These are phyloP conservation scores for Schizothecium vesticola DNA, from an alignment of 495 filamentous ascomycete genomes.

Conservation along the genomic window DNA sequence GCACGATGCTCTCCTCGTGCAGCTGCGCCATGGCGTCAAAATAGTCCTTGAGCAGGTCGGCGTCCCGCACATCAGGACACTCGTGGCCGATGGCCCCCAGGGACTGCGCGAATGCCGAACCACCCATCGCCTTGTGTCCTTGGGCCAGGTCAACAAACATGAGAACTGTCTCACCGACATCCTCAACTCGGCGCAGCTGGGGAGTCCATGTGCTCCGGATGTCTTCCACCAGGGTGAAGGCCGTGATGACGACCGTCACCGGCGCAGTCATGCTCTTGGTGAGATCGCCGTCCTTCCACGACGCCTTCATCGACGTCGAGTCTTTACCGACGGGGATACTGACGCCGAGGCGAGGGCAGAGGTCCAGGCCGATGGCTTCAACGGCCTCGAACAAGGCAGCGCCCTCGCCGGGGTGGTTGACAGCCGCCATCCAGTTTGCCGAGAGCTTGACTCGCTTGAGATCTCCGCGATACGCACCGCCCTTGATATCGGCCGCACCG, in stretches of 20 bases:
- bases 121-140: constrained; percentile 74
- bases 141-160: constrained; percentile 86
- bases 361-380: constrained; percentile 84
- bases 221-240: constrained; percentile 77
- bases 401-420: constrained; percentile 87
- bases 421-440: constrained; percentile 98
- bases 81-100: constrained; percentile 82
- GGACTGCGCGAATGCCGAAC: constrained; percentile 88
- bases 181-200: constrained; percentile 71
- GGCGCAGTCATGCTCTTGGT: constrained; percentile 89
- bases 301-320: constrained; percentile 97
- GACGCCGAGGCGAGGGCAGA: constrained; percentile 74
- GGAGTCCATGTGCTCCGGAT: constrained; percentile 90
- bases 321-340: constrained; percentile 97
- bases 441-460: constrained; percentile 77
- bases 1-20: constrained; percentile 79
- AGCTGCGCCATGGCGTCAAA: constrained; percentile 84
- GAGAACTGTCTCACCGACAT: constrained; percentile 83
- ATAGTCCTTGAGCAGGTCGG: constrained; percentile 79
- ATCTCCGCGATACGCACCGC: constrained; percentile 41
- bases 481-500: constrained; percentile 76
- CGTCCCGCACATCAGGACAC: constrained; percentile 77
- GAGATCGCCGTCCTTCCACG: constrained; percentile 73
- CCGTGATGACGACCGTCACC: constrained; percentile 81
- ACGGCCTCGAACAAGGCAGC: constrained; percentile 94